Evolutionary conservation across 805 yeast species (phyloP), one percentile per base, ranked within the genome.

Genomic region (Wickerhamiella lipophila): DNA sequence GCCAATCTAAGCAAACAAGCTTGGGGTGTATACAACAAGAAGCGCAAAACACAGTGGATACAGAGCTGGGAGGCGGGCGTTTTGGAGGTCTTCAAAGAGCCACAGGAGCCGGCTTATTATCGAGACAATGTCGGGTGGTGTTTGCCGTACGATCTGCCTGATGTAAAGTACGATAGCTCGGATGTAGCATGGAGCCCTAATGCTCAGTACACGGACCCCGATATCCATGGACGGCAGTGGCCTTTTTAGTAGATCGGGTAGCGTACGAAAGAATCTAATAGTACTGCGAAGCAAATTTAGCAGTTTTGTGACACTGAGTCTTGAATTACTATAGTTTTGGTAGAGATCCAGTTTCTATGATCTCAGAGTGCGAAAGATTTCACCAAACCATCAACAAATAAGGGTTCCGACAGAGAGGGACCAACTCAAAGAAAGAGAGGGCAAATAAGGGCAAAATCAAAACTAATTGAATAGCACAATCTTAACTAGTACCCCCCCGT

Each of bases 1-100:
- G 82, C 85, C 27, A 85, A 85, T 58, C 58, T 83, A 36, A 79
- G 88, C 27, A 75, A 75, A 49, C 81, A 77, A 52, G 95, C 94
- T 1, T 85, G 95, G 95, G 95, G 95, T 0, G 64, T 59, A 4
- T 65, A 67, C 13, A 55, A 60, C 35, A 49, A 62, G 22, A 44
- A 23, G 49, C 42, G 41, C 45, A 35, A 50, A 45, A 50, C 54
- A 50, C 64, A 56, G 51, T 56, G 54, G 55, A 67, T 64, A 49
- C 62, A 53, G 59, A 76, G 69, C 2, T 78, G 67, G 60, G 84
- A 79, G 57, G 70, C 71, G 1, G 83, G 83, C 1, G 69, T 79
- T 0, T 56, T 79, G 23, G 52, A 46, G n/a, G 39, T 15, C 12
- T 44, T 46, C 21, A 35, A 21, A 2, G 38, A 40, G 36, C 40